Base-by-base conservation (phyloP, 306 rosid genomes). In the Gleditsia sinensis region DNA sequence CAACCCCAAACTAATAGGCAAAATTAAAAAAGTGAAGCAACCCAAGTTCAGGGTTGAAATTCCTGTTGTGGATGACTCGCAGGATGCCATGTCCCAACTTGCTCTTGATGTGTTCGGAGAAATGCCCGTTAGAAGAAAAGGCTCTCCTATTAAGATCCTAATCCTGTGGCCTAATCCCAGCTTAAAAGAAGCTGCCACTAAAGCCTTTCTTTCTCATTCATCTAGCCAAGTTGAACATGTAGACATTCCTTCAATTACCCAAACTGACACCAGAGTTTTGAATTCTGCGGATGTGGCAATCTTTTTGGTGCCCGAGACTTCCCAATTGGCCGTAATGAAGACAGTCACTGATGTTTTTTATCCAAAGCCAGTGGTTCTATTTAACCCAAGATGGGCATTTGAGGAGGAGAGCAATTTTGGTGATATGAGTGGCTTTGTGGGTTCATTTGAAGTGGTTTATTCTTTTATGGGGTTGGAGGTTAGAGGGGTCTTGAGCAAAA, bases 381-480 rank as follows among this genome's bases (percentile, higher is more conserved):
- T 95, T 64, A 90, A 92, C 71, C 99, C 97, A 58, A 88, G 68
- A 71, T 95, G 98, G 96, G 84, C 67, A 17, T 90, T 84, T 82
- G 91, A 95, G 82, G 99, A 92, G 24, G 98, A 88, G 85, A 58
- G 42, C 4, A 81, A 87, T 72, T 79, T 86, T 45, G 92, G 87
- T 37, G 88, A 86, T 81, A 67, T 88, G 21, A 70, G 80, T 51
- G 74, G 87, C 5, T 92, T 88, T 79, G 86, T 88, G 83, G 83
- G 86, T 67, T 90, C 96, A 4, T 90, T 95, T 85, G 99, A 92
- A 57, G 93, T 88, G 62, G 92, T 95, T 54, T 92, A 88, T 83
- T 92, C 92, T 50, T 92, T 88, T 81, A 80, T 86, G 90, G 97
- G 98, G 13, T 85, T 92, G 86, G 99, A 90, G 77, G 97, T 92